phyloP scores from a whole-genome alignment of 2,329 filamentous ascomycete species.

The Phaeoacremonium minimum region DNA sequence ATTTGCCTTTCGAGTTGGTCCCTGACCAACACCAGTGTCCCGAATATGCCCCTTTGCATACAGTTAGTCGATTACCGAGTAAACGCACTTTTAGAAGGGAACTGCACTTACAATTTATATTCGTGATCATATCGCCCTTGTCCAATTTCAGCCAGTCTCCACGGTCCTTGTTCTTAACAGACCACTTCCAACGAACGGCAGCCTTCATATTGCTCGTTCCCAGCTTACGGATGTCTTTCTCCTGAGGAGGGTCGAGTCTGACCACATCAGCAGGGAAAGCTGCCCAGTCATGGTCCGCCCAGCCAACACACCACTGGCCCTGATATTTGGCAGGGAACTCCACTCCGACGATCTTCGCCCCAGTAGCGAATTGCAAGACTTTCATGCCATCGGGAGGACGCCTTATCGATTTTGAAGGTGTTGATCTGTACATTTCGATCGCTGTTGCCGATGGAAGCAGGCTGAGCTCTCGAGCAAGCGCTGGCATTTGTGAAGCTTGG shows the following conservation, averaged over 20 bases:
- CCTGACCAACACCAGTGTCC: conserved; percentile 56
- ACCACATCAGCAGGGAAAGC: conserved; percentile 44
- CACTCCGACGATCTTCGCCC: conserved; percentile 44
- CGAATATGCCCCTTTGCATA: conserved; percentile 29
- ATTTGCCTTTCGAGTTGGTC: conserved; percentile 45
- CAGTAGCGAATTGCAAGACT: conserved; percentile 25
- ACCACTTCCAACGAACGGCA: conserved; percentile 47
- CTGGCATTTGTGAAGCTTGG: conserved; percentile 32
- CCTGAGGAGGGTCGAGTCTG: conserved; percentile 39
- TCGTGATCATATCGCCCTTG: conserved; percentile 61
- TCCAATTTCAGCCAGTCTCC: conserved; percentile 54
- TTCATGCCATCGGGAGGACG: conserved; percentile 2
- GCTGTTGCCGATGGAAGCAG: conserved; percentile 39
- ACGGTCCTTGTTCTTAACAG: conserved; percentile 29
- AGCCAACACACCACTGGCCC: conserved; percentile 53
- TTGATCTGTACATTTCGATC: conserved; percentile 27
- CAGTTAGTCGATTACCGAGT: too few species aligned
- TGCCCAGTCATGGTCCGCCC: conserved; percentile 46
- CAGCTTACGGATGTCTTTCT: conserved; percentile 37
- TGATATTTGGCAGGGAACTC: conserved; percentile 46
- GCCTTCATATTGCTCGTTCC: conserved; percentile 41
- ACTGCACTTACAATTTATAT: conserved; percentile 49
- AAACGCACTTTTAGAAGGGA: too few species aligned
- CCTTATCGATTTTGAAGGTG: conserved; percentile 1
- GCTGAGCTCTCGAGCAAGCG: conserved; percentile 33